phyloP scores from a whole-genome alignment of 768 basidiomycete species.

The Coprinopsis cinerea region DNA sequence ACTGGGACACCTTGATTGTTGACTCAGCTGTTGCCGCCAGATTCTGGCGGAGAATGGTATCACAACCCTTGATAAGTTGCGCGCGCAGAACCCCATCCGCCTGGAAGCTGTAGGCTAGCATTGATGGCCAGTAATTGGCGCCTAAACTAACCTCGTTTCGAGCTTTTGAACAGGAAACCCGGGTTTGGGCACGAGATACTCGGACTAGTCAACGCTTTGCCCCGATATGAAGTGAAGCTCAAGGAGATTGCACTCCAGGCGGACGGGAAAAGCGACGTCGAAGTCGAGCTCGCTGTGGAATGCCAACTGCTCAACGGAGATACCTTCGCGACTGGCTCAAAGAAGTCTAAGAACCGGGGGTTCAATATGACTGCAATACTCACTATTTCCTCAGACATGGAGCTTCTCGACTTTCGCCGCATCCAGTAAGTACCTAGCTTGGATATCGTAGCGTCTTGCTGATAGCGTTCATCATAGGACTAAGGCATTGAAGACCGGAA shows the following conservation, averaged over 20 bases:
- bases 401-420: slow-evolving; percentile 74
- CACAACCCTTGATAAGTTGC: slow-evolving; percentile 50
- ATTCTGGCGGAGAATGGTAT: slow-evolving; percentile 74
- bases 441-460: background rate
- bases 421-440: slow-evolving; percentile 48
- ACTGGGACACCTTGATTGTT: too few species aligned
- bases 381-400: slow-evolving; percentile 68
- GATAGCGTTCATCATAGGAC: slow-evolving; percentile 41
- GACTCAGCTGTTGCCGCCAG: slow-evolving; percentile 30
- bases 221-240: slow-evolving; percentile 53
- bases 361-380: slow-evolving; percentile 66
- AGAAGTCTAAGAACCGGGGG: slow-evolving; percentile 29
- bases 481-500: slow-evolving; percentile 52
- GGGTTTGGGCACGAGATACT: slow-evolving; percentile 74
- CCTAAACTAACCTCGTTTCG: slow-evolving; percentile 2
- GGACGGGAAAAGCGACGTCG: slow-evolving; percentile 44
- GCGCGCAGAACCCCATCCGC: slow-evolving; percentile 48
- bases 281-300: slow-evolving; percentile 48
- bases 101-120: slow-evolving; percentile 52
- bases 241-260: slow-evolving; percentile 40
- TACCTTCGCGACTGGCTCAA: slow-evolving; percentile 17
- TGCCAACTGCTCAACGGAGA: slow-evolving; percentile 40
- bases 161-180: slow-evolving; percentile 70
- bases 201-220: slow-evolving; percentile 54
- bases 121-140: background rate